Evolutionary conservation across 331 rosid genomes (phyloP), one percentile per base, ranked within the genome.

Genomic region (Prunus yedoensis): DNA sequence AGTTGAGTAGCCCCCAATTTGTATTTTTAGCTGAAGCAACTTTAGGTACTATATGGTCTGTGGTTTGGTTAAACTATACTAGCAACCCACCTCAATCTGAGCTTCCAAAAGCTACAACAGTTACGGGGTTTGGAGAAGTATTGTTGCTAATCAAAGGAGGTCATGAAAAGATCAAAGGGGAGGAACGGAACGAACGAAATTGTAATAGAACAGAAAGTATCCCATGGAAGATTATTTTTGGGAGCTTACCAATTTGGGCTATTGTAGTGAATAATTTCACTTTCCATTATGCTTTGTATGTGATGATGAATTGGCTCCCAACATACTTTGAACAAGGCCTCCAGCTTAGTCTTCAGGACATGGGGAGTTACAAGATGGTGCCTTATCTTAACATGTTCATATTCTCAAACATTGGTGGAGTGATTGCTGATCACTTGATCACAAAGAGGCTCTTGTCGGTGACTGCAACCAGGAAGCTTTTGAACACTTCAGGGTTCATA

Each of bases 321-420:
- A 38, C 43, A 38, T 38, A 38, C 43, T 38, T 38, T 57, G 61
- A 68, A 50, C 62, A 58, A n/a, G 74, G 61, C 54, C 63, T 69
- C 59, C 54, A 17, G 25, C 68, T 68, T 46, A 57, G 74, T 46
- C 61, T 77, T 12, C 68, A 56, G 11, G 75, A 68, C 47, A 58
- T 77, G 80, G 69, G 69, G 15, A 58, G 20, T 57, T 30, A 69
- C 68, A 77, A 59, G 58, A 77, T 59, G 80, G 20, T 68, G 50
- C 73, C 79, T 64, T 75, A 52, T 52, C n/a, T 64, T 5, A 75
- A 75, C 57, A 66, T 66, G 73, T 75, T 38, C 43, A 38, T 38
- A 38, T 38, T 38, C 8, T 38, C 43, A 38, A 38, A 38, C 43
- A 38, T 38, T 38, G 43, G 9, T 38, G 43, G 43, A 38, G 43